These are phyloP conservation scores for Haplosporangium sp. DNA, from an alignment of 371 early-diverging fungal genomes.

Conservation along the genomic window DNA sequence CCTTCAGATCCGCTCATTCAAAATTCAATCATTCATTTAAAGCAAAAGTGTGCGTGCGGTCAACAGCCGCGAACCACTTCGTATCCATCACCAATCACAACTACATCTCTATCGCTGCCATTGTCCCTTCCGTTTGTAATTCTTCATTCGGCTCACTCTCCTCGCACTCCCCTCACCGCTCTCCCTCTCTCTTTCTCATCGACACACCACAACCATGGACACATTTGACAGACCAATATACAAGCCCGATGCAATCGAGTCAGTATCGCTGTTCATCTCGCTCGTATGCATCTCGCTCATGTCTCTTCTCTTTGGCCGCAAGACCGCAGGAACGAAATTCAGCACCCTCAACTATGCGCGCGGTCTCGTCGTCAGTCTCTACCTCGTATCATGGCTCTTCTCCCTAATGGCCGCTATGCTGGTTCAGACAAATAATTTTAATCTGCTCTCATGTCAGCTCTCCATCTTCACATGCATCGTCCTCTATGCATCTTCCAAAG, in stretches of 20 bases:
- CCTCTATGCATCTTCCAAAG: constrained; percentile 59
- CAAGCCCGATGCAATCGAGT: constrained; percentile 50
- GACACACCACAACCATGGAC: not conserved
- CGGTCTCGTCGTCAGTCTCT: constrained; percentile 57
- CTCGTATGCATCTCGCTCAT: constrained; percentile 55
- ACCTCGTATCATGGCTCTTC: constrained; percentile 61
- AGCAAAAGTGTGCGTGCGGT: no score
- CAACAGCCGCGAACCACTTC: no score
- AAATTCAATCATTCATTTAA: no score
- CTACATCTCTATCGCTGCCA: no score
- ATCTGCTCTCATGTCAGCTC: constrained; percentile 61
- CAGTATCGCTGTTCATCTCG: constrained; percentile 56
- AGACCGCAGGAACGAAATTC: constrained; percentile 56
- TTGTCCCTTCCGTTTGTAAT: no score
- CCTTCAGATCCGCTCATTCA: no score
- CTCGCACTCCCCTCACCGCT: no score
- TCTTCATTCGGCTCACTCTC: no score
- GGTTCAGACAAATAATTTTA: constrained; percentile 61
- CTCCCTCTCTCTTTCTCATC: no score
- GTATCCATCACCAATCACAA: no score
- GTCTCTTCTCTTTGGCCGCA: constrained; percentile 60
- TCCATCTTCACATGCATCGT: constrained; percentile 56
- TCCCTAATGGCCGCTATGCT: constrained; percentile 56
- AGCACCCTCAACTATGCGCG: constrained; percentile 56
- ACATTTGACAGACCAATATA: not conserved